Percentiles rank a stretch among this genome's conserved stretches.
Evolutionary conservation across 179 eudicot genomes (phyloP).

Genomic region (Beta corolliflora): DNA sequence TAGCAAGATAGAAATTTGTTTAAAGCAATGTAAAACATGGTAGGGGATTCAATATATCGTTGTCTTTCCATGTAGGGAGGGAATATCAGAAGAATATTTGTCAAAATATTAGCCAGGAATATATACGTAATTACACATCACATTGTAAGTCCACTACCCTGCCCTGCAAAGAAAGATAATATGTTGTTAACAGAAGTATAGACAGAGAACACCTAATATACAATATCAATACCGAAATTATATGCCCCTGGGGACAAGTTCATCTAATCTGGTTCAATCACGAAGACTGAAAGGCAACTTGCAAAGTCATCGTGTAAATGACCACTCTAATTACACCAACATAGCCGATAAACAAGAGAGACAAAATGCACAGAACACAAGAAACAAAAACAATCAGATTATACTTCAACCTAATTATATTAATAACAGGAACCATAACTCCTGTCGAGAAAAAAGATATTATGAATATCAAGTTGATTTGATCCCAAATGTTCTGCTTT

Average conservation of each 20-base stretch:
- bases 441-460: not conserved
- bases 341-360: slow-evolving; percentile 1
- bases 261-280: not conserved
- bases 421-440: not conserved
- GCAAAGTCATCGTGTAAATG: not conserved
- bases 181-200: not conserved
- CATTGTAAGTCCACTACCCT: not conserved
- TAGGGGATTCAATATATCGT: not conserved
- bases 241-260: not conserved
- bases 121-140: not conserved
- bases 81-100: not conserved
- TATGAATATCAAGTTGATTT: not conserved
- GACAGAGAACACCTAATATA: not conserved
- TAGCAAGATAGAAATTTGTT: not conserved
- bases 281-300: not conserved
- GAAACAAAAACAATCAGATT: not conserved
- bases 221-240: not conserved
- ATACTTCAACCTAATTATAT: not conserved
- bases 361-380: not conserved
- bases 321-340: not conserved
- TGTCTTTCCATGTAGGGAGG: too few species aligned
- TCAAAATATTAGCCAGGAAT: not conserved
- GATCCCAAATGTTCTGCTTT: not conserved
- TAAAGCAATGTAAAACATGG: not conserved
- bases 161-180: not conserved